Base-by-base conservation (phyloP, 495 filamentous ascomycete species). In the Hyaloscypha bicolor region DNA sequence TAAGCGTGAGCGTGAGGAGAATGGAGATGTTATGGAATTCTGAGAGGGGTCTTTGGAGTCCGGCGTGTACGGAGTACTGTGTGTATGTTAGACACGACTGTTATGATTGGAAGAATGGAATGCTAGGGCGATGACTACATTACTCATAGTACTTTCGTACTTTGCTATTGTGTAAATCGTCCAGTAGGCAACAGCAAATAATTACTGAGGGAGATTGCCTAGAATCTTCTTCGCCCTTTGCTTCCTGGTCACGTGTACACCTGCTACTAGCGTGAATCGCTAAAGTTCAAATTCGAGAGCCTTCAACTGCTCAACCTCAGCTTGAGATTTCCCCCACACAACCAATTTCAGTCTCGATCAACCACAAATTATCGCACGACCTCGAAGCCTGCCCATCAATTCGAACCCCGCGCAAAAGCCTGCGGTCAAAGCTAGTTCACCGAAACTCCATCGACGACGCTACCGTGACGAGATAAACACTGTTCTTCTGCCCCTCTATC, bases 1-100 rank as follows among this genome's bases (percentile, higher is more conserved):
- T 21, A 94, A 94, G 76, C 79, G 90, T 67, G 90, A 90, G 69
- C 74, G 80, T 55, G 83, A 83, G 4, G 82, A 78, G 58, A 76
- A 67, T 14, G 69, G 67, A 16, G 76, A 82, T 51, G 53, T 71
- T 8, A 87, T 89, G 86, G 88, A 89, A 64, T 89, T 88, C 76
- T 90, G 71, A 81, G 19, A 30, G n/a, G 9, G 19, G 22, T 35
- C 2, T 62, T 9, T 32, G 29, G 21, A 8, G 39, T 19, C 14
- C n/a, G 30, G 11, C 16, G 33, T 31, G 32, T 58, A 33, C 19
- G 56, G 56, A n/a, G 29, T 33, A 21, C 29, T 14, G 8, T 16
- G 33, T 37, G 31, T 16, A 11, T 3, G 56, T 3, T 37, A 37
- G 56, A n/a, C 22, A 56, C 16, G 53, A 29, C 22, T 56, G 53